Evolutionary conservation across 148 eudicot species (phyloP), one percentile per base, ranked within the genome.

Genomic region (Bassia scoparia): DNA sequence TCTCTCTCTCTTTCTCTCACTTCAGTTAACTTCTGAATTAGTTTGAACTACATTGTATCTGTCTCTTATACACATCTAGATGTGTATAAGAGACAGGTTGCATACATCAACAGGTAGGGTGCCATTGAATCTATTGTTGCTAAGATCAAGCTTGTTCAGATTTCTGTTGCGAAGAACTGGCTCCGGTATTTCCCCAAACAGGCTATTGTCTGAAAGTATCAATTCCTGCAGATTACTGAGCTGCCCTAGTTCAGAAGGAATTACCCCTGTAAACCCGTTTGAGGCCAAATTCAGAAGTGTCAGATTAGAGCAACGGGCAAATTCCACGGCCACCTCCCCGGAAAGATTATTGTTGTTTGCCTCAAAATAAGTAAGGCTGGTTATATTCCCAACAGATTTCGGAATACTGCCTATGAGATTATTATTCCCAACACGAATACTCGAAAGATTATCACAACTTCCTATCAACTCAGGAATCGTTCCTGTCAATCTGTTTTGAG

Each of bases 141-240:
- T 90, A 23, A 95, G 84, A 83, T 92, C 99, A 52, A 95, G 86
- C 90, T 95, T 95, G 83, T 86, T 95, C 38, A 95, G 88, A 79
- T 79, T 92, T 78, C 77, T 91, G 77, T 80, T 83, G 54, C 80
- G 85, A 41, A 92, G 89, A 78, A 95, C 66, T 9, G 90, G 79
- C 29, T 74, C 74, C 0, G 96, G 99, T 53, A 95, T 89, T 37
- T 85, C 87, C 7, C 99, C 99, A 80, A 70, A 87, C 41, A 95
- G 85, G 67, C 78, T 82, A 63, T 95, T 95, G 11, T 81, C 87
- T 0, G 94, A 92, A 82, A 95, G 81, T 76, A 92, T 90, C 80
- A 95, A 43, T 52, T 95, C 99, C 53, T 95, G 99, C 74, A 95
- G 86, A 77, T 85, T 92, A 43, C 64, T 71, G 35, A 95, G 90